Conservation (phyloP, 306 rosid species). For the Rubus parviflorus region DNA sequence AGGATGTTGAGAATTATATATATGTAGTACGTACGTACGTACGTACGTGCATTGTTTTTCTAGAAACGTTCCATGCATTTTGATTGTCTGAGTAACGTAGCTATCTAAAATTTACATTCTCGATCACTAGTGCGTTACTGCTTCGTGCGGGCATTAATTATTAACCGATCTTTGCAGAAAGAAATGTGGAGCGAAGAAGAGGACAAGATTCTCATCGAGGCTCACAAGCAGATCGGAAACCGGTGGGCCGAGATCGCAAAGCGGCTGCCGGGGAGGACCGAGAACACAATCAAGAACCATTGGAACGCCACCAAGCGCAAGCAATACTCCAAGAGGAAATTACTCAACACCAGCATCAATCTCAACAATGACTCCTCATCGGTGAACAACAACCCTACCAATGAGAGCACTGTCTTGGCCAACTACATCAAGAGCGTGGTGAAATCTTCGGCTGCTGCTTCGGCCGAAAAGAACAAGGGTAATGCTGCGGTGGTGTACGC, state of each 20-base stretch:
- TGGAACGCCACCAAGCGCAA: constrained; percentile 74
- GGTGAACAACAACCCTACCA: neutral
- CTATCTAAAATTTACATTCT: neutral
- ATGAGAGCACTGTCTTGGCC: constrained; percentile 35
- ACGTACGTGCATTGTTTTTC: neutral
- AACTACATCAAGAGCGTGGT: constrained; percentile 47
- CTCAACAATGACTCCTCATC: neutral
- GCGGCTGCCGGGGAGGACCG: constrained; percentile 54
- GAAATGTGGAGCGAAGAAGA: constrained; percentile 76
- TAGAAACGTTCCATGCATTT: constrained; percentile 6
- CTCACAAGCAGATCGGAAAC: constrained; percentile 61
- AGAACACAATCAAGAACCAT: constrained; percentile 74
- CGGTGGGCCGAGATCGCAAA: constrained; percentile 79
- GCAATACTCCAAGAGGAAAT: constrained; percentile 39
- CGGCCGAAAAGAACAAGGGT: neutral
- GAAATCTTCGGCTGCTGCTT: neutral
- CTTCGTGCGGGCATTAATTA: constrained; percentile 9
- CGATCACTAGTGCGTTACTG: neutral
- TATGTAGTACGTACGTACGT: neutral
- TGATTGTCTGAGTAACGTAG: constrained; percentile 6
- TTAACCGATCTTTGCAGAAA: constrained; percentile 43
- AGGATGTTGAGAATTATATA: neutral
- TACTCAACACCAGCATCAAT: constrained; percentile 9
- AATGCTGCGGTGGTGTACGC: neutral
- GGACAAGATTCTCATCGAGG: constrained; percentile 53